A percentile compares a stretch with the other conserved stretches of the same genome.
Evolutionary conservation across 495 filamentous ascomycete species (phyloP).

Genomic region (Physcia stellaris): DNA sequence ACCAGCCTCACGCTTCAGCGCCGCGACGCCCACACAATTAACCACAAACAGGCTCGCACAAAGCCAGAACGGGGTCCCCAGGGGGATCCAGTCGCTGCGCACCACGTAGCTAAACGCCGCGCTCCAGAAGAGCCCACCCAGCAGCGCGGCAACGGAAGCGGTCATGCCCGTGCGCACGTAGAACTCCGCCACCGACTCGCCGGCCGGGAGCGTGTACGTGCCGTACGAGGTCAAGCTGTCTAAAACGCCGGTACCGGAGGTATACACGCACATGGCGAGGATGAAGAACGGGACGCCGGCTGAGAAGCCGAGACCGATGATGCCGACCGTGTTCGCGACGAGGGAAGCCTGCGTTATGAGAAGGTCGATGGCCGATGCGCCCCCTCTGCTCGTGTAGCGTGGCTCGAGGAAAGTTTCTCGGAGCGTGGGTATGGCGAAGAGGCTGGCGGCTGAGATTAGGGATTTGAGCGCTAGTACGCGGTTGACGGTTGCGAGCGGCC

Average conservation of each 20-base stretch:
- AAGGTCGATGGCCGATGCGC: slow-evolving; percentile 8
- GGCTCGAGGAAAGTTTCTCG: slow-evolving; percentile 7
- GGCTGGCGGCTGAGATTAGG: slow-evolving; percentile 4
- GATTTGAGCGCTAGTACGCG: slow-evolving; percentile 5
- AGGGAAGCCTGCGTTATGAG: slow-evolving; percentile 7
- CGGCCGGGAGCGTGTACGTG: slow-evolving; percentile 1
- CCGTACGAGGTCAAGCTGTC: slow-evolving; percentile 7
- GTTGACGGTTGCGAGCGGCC: slow-evolving; percentile 12
- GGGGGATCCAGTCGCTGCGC: slow-evolving; percentile 1
- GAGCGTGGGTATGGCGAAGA: slow-evolving; percentile 6
- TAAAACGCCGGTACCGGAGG: slow-evolving; percentile 3
- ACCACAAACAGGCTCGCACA: slow-evolving; percentile 5
- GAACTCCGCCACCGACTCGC: slow-evolving; percentile 4
- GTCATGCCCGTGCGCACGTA: slow-evolving; percentile 6
- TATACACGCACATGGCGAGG: slow-evolving; percentile 6
- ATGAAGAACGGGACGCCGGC: slow-evolving; percentile 1
- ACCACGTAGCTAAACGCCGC: slow-evolving; percentile 3
- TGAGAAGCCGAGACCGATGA: slow-evolving; percentile 8
- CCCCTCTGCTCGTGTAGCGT: slow-evolving; percentile 1
- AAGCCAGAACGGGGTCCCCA: slow-evolving; percentile 9
- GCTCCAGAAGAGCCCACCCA: slow-evolving; percentile 3
- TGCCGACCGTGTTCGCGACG: slow-evolving; percentile 5
- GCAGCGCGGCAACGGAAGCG: slow-evolving; percentile 3
- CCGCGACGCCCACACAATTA: background rate
- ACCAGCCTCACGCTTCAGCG: slow-evolving; percentile 2